Base-by-base conservation (phyloP, 305 asterid genomes). In the Fraxinus dipetala region DNA sequence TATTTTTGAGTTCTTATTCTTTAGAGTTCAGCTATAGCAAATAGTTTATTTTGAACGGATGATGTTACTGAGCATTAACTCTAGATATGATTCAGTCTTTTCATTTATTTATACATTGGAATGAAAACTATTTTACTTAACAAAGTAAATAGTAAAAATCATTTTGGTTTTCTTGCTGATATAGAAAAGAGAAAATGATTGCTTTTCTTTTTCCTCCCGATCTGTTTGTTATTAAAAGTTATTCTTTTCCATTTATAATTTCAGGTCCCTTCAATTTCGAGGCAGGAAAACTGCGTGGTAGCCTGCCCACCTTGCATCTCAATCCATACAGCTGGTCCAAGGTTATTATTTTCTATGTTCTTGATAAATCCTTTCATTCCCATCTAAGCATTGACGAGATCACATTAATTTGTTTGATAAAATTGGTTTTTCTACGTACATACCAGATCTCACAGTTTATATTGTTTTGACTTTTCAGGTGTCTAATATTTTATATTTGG, bases 241-340 rank as follows among this genome's bases (percentile, higher is more conserved):
- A 72, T 80, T 83, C 30, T 56, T 65, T 81, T 35, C 51, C 32
- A 76, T 73, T 56, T 67, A 20, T 40, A 13, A 51, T 78, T 81
- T 80, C 92, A 95, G 98, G 99, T 70, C 99, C 99, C 43, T 95
- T 95, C 89, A 95, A 94, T 88, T 95, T 92, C 56, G 93, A 87
- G 86, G 87, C 83, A 61, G 96, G 96, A 80, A 84, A 90, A 82
- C 84, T 90, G 1, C 82, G 77, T 54, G 86, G 81, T 31, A 88
- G 93, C 96, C 84, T 93, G 73, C 98, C 99, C 69, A 88, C 88
- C 56, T 84, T 96, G 85, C 97, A 91, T 81, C 93, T 87, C 81
- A 96, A 94, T 88, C 98, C 97, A 65, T 88, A 91, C 88, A 93
- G 93, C 89, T 96, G 99, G 99, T 81, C 99, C 78, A 96, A 96